A percentile compares a stretch with the other conserved stretches of the same genome.
Conservation (phyloP, 1,139 yeast genomes). For the Scheffersomyces segobiensis region DNA sequence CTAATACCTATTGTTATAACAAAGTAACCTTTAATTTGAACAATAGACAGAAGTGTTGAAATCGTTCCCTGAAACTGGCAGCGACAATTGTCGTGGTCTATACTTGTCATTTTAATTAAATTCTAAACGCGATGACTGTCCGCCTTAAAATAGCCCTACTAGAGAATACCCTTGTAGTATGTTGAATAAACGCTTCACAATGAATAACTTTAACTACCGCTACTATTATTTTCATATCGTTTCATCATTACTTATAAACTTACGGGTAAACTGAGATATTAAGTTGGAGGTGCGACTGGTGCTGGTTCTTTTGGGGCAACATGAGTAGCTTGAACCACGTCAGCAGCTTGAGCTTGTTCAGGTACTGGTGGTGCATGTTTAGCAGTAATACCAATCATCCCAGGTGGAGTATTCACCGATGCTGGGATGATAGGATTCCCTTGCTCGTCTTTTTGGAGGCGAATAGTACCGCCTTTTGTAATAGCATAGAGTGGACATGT, state of each 20-base stretch:
- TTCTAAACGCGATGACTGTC: neutral
- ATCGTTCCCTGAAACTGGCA: neutral
- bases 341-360: neutral
- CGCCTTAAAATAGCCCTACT: neutral
- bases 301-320: neutral
- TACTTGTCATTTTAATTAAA: neutral
- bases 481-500: constrained; percentile 78
- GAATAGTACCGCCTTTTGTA: constrained; percentile 25
- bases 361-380: neutral
- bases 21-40: neutral
- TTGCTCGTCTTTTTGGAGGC: neutral
- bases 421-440: neutral
- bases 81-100: neutral
- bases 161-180: no score
- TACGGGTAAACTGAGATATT: neutral
- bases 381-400: neutral
- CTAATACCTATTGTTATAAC: neutral
- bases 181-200: no score
- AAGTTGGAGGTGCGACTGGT: neutral
- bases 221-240: neutral
- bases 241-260: neutral
- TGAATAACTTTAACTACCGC: neutral
- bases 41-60: neutral
- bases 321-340: neutral
- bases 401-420: neutral